Evolutionary conservation across 208 protist species (phyloP).

Genomic region (Acanthamoeba comandoni): DNA sequence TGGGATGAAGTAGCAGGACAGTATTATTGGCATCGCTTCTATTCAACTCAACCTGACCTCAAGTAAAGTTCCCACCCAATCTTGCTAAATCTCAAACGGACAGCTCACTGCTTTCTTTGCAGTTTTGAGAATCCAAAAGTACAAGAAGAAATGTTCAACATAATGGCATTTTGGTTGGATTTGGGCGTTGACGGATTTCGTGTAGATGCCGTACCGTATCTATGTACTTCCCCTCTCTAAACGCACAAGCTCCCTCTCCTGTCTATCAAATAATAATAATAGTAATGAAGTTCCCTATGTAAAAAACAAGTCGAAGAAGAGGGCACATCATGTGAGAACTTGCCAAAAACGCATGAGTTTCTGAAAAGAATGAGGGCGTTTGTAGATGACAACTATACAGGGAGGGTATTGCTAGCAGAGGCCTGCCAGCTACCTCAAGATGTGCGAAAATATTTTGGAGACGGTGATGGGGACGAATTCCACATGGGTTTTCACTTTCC

Average conservation of each 20-base stretch:
- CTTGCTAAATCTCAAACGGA: not conserved
- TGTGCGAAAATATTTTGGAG: constrained; percentile 85
- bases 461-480: constrained; percentile 86
- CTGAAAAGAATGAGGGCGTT: constrained; percentile 83
- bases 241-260: not conserved
- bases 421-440: constrained; percentile 84
- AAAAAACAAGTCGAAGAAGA: constrained; percentile 77
- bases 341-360: constrained; percentile 87
- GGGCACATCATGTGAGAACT: constrained; percentile 86
- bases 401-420: constrained; percentile 84
- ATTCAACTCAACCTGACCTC: constrained; percentile 85
- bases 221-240: constrained; percentile 54
- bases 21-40: constrained; percentile 88
- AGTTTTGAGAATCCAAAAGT: constrained; percentile 87
- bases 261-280: not conserved
- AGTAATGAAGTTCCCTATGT: not conserved
- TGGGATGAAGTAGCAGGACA: constrained; percentile 82
- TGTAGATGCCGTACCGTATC: constrained; percentile 86
- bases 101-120: not conserved
- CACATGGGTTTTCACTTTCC: constrained; percentile 88
- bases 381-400: constrained; percentile 84
- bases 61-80: constrained; percentile 73
- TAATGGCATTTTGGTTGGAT: constrained; percentile 86
- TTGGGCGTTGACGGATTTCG: constrained; percentile 88
- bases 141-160: constrained; percentile 84